phyloP scores from a whole-genome alignment of 164 flowering plant species.

The Macadamia integrifolia region DNA sequence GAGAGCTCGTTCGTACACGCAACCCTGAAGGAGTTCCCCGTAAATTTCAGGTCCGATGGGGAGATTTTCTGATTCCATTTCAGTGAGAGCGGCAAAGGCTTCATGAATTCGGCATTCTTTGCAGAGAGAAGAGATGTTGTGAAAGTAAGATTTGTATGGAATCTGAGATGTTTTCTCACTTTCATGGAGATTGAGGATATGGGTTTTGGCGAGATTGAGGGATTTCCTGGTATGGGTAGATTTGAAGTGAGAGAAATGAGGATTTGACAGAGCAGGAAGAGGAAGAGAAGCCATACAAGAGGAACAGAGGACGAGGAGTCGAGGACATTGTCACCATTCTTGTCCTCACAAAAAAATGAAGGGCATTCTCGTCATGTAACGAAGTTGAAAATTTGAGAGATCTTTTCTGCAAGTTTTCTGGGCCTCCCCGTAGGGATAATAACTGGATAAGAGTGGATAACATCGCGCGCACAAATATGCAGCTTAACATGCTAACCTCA shows the following conservation, averaged over 20 bases:
- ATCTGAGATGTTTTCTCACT: slow-evolving; percentile 7
- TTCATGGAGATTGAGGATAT: slow-evolving; percentile 12
- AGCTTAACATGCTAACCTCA: too few relatives aligned
- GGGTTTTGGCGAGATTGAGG: slow-evolving; percentile 15
- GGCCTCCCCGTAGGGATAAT: too few relatives aligned
- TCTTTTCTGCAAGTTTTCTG: too few relatives aligned
- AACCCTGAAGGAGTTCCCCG: slow-evolving; percentile 67
- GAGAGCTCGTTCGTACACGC: slow-evolving; percentile 47
- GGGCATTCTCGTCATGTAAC: slow-evolving; percentile 12
- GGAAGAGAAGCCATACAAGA: slow-evolving; percentile 46
- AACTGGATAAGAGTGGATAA: too few relatives aligned
- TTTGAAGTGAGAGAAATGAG: slow-evolving; percentile 13
- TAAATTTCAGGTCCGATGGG: slow-evolving; percentile 53
- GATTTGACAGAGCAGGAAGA: slow-evolving; percentile 20
- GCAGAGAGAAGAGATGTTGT: slow-evolving; percentile 45
- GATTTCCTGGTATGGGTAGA: slow-evolving; percentile 13
- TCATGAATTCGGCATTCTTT: slow-evolving; percentile 37
- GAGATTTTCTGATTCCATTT: slow-evolving; percentile 30
- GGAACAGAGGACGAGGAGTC: slow-evolving; percentile 9
- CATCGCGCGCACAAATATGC: too few relatives aligned
- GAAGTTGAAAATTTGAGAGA: too few relatives aligned
- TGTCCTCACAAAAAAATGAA: slow-evolving; percentile 7
- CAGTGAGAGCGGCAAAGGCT: slow-evolving; percentile 36
- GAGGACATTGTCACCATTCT: neutral
- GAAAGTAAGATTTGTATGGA: slow-evolving; percentile 34